Conservation (phyloP, 176 grass and related monocot genomes). For the Dendrocalamus sinicus region DNA sequence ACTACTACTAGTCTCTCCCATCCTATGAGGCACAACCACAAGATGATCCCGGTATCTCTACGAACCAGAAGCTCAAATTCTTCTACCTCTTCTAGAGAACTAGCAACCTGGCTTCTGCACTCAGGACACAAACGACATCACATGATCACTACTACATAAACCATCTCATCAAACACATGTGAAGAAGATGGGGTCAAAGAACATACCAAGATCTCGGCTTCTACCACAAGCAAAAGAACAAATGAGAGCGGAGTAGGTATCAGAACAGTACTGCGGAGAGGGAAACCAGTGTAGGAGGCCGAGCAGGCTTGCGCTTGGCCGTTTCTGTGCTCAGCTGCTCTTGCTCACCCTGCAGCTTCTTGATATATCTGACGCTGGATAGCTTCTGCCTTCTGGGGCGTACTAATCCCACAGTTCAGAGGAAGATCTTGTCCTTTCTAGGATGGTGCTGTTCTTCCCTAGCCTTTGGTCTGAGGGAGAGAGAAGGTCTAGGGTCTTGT, state of each 20-base stretch:
- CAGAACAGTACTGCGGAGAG: not conserved
- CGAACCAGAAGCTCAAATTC: not conserved
- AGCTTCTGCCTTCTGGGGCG: conserved; percentile 32
- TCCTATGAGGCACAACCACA: conserved; percentile 17
- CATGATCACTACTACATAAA: not conserved
- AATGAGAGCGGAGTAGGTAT: not conserved
- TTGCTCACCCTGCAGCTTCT: conserved; percentile 43
- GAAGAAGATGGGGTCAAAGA: conserved; percentile 4
- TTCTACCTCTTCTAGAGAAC: conserved; percentile 10
- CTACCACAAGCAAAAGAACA: conserved; percentile 28
- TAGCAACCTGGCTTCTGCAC: conserved; percentile 22
- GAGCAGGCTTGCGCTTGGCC: conserved; percentile 8
- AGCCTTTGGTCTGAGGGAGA: not conserved
- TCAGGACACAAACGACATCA: not conserved
- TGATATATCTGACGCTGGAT: conserved; percentile 37
- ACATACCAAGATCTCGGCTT: conserved; percentile 33
- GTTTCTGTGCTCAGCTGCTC: conserved; percentile 27
- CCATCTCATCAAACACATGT: not conserved
- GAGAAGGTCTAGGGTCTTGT: conserved; percentile 20
- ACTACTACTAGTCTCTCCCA: conserved; percentile 53
- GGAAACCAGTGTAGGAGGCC: not conserved
- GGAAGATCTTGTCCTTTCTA: conserved; percentile 47
- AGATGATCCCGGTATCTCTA: not conserved
- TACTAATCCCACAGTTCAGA: conserved; percentile 44
- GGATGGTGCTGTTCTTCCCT: conserved; percentile 33